Evolutionary conservation across 495 filamentous ascomycete species (phyloP).

Genomic region (Aspergillus steynii): DNA sequence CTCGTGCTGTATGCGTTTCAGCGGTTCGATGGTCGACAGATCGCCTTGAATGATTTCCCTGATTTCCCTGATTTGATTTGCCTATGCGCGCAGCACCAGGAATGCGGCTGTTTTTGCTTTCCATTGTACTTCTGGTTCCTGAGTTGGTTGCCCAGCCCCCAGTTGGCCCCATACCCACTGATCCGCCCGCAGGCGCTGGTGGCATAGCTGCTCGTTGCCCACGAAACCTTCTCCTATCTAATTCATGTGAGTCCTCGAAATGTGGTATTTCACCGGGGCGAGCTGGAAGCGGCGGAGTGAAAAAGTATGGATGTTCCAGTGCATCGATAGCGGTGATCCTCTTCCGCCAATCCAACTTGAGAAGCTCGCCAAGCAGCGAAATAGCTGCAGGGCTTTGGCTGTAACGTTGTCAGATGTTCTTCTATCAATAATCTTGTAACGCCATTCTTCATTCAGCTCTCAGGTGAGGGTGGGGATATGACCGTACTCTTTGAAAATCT

Average conservation of each 20-base stretch:
- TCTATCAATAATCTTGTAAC: neutral
- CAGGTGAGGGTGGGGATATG: neutral
- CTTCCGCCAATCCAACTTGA: conserved; percentile 84
- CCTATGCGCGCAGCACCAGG: conserved; percentile 32
- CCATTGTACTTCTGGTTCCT: conserved; percentile 28
- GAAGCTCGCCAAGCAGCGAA: conserved; percentile 75
- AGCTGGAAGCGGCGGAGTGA: conserved; percentile 72
- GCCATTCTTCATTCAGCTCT: neutral
- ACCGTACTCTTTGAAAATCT: conserved; percentile 68
- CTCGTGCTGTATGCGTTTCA: conserved; percentile 12
- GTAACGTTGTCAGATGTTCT: conserved; percentile 9
- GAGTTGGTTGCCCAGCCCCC: conserved; percentile 53
- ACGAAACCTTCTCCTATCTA: conserved; percentile 87
- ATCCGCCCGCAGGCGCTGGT: conserved; percentile 86
- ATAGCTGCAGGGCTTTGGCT: conserved; percentile 63
- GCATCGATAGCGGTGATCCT: conserved; percentile 95
- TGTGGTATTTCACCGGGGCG: conserved; percentile 77
- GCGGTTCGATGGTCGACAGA: conserved; percentile 22
- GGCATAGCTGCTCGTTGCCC: conserved; percentile 75
- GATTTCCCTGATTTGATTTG: conserved; percentile 26
- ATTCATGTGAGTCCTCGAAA: conserved; percentile 93
- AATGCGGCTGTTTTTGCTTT: conserved; percentile 35
- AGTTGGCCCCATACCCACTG: conserved; percentile 74
- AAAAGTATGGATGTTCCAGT: conserved; percentile 89
- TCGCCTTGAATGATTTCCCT: conserved; percentile 26